phyloP scores from a whole-genome alignment of 2,329 filamentous ascomycete species.

The Aureobasidium sp. region DNA sequence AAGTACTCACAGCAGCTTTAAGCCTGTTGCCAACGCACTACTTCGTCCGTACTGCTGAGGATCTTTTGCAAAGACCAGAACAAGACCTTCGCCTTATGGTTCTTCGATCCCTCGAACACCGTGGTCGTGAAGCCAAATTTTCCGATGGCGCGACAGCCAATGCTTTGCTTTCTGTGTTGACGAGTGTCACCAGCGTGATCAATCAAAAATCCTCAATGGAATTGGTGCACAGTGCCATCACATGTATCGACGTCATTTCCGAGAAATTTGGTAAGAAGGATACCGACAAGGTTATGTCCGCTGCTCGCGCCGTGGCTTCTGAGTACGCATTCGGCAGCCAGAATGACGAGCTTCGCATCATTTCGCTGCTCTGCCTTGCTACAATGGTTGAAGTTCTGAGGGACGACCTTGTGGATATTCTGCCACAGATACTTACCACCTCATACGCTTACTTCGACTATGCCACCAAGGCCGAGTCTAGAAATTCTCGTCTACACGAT shows the following conservation, averaged over 20 bases:
- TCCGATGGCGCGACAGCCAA: conserved; percentile 61
- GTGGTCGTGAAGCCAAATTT: conserved; percentile 66
- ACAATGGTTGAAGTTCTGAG: conserved; percentile 83
- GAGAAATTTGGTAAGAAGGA: conserved; percentile 96
- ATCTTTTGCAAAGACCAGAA: conserved; percentile 68
- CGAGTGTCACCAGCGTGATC: conserved; percentile 70
- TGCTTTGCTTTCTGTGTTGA: conserved; percentile 70
- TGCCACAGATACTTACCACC: conserved; percentile 68
- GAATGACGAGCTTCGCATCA: conserved; percentile 66
- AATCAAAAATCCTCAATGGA: conserved; percentile 62
- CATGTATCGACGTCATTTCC: conserved; percentile 84
- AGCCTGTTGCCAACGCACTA: conserved; percentile 78
- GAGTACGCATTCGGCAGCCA: conserved; percentile 66
- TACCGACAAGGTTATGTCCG: conserved; percentile 64
- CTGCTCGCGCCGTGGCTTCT: conserved; percentile 70
- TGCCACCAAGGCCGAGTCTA: conserved; percentile 49
- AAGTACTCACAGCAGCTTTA: conserved; percentile 71
- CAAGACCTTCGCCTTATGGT: conserved; percentile 69
- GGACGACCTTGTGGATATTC: conserved; percentile 75
- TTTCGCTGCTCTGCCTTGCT: conserved; percentile 82
- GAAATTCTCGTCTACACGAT: conserved; percentile 64
- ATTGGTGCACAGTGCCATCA: conserved; percentile 78
- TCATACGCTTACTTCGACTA: conserved; percentile 63
- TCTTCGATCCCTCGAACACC: conserved; percentile 70
- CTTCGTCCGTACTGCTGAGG: conserved; percentile 82